Conservation (phyloP, 768 basidiomycete genomes). For the Boletus edulis region DNA sequence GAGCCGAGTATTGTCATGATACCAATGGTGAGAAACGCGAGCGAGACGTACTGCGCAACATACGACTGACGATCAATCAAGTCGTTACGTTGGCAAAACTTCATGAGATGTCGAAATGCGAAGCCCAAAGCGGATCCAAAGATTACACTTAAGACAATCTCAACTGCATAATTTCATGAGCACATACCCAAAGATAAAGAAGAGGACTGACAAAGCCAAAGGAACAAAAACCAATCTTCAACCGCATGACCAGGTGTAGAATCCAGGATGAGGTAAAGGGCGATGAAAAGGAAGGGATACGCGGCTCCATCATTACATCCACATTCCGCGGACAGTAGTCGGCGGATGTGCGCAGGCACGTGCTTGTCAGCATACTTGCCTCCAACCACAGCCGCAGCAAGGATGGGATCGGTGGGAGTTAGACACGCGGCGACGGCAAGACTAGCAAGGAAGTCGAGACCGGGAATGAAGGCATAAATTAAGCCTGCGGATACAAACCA, state of each 20-base stretch:
- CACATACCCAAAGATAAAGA: not conserved
- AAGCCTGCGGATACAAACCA: slow-evolving; percentile 93
- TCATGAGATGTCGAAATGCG: slow-evolving; percentile 86
- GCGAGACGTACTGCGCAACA: slow-evolving; percentile 86
- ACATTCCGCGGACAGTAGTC: slow-evolving; percentile 68
- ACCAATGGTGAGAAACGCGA: slow-evolving; percentile 84
- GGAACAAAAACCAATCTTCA: slow-evolving; percentile 81
- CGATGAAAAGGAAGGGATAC: slow-evolving; percentile 89
- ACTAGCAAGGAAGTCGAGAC: slow-evolving; percentile 83
- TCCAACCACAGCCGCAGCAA: slow-evolving; percentile 62
- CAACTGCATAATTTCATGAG: slow-evolving; percentile 46
- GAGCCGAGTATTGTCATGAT: slow-evolving; percentile 82
- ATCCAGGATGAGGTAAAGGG: slow-evolving; percentile 84
- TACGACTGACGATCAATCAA: slow-evolving; percentile 94
- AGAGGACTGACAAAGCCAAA: slow-evolving; percentile 78
- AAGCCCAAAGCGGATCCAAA: slow-evolving; percentile 77
- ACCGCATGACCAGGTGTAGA: slow-evolving; percentile 59
- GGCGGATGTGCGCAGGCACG: slow-evolving; percentile 79
- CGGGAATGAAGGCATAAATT: slow-evolving; percentile 90
- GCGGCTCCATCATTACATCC: slow-evolving; percentile 98
- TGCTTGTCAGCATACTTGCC: slow-evolving; percentile 98
- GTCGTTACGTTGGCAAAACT: slow-evolving; percentile 82
- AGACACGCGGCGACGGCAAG: slow-evolving; percentile 91
- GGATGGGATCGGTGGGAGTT: slow-evolving; percentile 68
- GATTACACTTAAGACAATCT: slow-evolving; percentile 70